Evolutionary conservation across 257 asterid species (phyloP).

Genomic region (Scutellaria barbata): DNA sequence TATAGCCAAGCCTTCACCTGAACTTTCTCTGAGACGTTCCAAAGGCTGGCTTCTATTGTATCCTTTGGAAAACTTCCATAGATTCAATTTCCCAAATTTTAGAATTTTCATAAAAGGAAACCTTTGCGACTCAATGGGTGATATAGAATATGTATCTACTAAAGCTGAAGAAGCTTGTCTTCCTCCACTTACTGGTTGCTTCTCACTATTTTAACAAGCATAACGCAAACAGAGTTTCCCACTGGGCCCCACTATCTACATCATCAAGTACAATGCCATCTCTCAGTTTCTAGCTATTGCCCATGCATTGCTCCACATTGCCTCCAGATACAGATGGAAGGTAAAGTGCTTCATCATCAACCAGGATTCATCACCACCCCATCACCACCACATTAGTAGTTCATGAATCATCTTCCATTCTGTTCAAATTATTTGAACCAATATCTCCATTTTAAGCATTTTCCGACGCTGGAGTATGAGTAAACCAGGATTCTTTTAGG

Average conservation of each 20-base stretch:
- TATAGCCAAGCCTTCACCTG: slow-evolving; percentile 78
- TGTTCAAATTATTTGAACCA: slow-evolving; percentile 33
- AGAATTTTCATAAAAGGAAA: slow-evolving; percentile 67
- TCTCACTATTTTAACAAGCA: slow-evolving; percentile 26
- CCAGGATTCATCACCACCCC: slow-evolving; percentile 24
- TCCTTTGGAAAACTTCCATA: slow-evolving; percentile 60
- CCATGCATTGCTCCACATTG: slow-evolving; percentile 42
- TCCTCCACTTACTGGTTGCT: slow-evolving; percentile 21
- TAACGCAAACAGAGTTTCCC: slow-evolving; percentile 35
- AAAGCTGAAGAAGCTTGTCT: slow-evolving; percentile 3
- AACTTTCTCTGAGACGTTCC: slow-evolving; percentile 52
- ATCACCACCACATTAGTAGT: slow-evolving; percentile 34
- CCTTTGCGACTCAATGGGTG: slow-evolving; percentile 39
- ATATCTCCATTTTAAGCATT: slow-evolving; percentile 33
- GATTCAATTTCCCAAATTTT: slow-evolving; percentile 68
- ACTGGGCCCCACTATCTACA: slow-evolving; percentile 1
- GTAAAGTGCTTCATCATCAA: slow-evolving; percentile 64
- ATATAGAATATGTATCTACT: slow-evolving; percentile 9
- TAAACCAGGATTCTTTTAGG: slow-evolving; percentile 41
- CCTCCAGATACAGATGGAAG: slow-evolving; percentile 44
- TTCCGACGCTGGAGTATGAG: slow-evolving; percentile 20
- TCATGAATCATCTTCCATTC: slow-evolving; percentile 40
- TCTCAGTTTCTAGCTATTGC: slow-evolving; percentile 32
- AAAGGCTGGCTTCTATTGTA: slow-evolving; percentile 77
- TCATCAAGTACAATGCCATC: not conserved